Evolutionary conservation across 208 protist species (phyloP), one percentile per base, ranked within the genome.

Genomic region (Leishmania turanica): DNA sequence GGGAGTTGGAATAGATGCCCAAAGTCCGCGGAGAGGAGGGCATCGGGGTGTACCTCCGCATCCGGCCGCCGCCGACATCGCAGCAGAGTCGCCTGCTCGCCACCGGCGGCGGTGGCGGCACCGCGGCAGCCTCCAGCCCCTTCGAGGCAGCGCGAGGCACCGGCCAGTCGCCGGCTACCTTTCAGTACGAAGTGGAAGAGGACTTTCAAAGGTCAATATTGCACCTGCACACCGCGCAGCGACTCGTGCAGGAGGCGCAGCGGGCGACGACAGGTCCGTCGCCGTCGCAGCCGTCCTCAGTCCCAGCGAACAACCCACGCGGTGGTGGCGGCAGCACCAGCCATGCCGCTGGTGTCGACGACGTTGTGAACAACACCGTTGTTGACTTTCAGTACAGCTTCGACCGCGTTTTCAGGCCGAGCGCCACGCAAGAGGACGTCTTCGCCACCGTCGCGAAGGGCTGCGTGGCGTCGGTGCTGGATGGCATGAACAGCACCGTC

Each of bases 401-500:
- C 79, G 83, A 87, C n/a, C 91, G 91, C 64, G 88, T 96, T 37
- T 97, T 98, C 82, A 92, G 93, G 68, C 90, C 92, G 1, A 75
- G 27, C 24, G 83, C 88, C 2, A 93, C 91, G 65, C 94, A 97
- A 81, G 87, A 83, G 70, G 91, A 97, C 47, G 91, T 98, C 21
- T 98, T 97, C 79, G 92, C 92, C 77, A 87, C 72, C 27, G 91
- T 96, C 3, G 93, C 92, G n/a, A 92, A 97, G 77, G 94, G 97
- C 54, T 92, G 95, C 70, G 91, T 98, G 65, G 51, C 88, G 40
- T 87, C 92, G 21, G 91, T 89, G 51, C 82, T 98, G 47, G 89
- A 95, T 47, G 96, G 96, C 47, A 89, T 93, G 82, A 97, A 98
- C 88, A 94, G 92, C 75, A 98, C 96, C 34, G 81, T 98, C 21